Evolutionary conservation across 2,329 filamentous ascomycete species (phyloP).

Genomic region (Emergomyces africanus): DNA sequence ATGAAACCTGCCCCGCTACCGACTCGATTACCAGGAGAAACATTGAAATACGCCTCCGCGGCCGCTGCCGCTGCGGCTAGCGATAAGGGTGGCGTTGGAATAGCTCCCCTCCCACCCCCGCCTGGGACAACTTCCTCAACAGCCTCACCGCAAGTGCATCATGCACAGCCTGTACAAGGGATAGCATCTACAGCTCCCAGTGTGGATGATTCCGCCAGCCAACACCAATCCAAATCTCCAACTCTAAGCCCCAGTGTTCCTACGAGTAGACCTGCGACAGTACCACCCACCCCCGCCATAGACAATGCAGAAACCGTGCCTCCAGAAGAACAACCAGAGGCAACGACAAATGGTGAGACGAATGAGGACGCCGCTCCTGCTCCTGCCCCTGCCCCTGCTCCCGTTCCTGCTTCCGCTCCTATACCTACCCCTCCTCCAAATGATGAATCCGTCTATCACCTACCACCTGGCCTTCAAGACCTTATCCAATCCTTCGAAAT

Average conservation of each 20-base stretch:
- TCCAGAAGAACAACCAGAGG: conserved; percentile 8
- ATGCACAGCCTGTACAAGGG: conserved; percentile 35
- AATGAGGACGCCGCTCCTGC: conserved; percentile 36
- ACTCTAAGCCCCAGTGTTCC: conserved; percentile 34
- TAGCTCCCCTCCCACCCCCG: conserved; percentile 84
- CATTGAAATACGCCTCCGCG: conserved; percentile 91
- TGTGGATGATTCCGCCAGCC: conserved; percentile 29
- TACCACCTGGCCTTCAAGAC: conserved; percentile 79
- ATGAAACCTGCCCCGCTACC: conserved; percentile 94
- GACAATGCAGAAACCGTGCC: conserved; percentile 34
- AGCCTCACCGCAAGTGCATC: conserved; percentile 40
- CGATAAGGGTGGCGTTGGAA: conserved; percentile 79
- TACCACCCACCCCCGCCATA: conserved; percentile 34
- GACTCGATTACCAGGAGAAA: conserved; percentile 72
- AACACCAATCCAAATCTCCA: conserved; percentile 41
- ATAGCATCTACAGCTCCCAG: conserved; percentile 25
- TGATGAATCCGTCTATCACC: conserved; percentile 81
- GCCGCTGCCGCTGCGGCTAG: conserved; percentile 85
- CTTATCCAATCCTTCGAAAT: conserved; percentile 82
- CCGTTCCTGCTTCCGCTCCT: conserved; percentile 10
- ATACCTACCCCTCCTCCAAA: too few species aligned
- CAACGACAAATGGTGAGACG: conserved; percentile 38
- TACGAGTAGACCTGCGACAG: conserved; percentile 25
- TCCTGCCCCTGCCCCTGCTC: not conserved
- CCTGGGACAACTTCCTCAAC: conserved; percentile 52